Base-by-base conservation (phyloP, 2,329 filamentous ascomycete genomes). In the Ceratocystis variospora region DNA sequence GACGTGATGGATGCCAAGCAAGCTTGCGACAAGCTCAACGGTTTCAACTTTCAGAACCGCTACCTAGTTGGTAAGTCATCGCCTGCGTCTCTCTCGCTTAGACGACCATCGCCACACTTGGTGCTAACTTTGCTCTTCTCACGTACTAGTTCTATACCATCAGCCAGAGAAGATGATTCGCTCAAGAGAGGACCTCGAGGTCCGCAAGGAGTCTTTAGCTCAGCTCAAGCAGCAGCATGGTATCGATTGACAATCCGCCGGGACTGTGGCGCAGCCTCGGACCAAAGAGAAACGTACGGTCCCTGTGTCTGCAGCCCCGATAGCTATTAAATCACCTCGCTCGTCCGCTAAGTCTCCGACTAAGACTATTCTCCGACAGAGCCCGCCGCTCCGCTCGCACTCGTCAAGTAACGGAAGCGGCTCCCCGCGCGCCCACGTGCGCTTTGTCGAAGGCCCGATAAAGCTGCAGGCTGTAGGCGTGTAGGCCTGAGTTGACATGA, bases 11-110 rank as follows among this genome's bases (percentile, higher is more conserved):
- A 99, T 82, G 92, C 94, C 71, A 99, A 99, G 81, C 87, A 91
- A 79, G 94, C 94, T 75, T 97, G 94, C 83, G 94, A 99, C 82
- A 96, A 97, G 81, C 83, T 99, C 77, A 99, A 99, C 82, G 94
- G 94, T 76, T 99, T 96, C 86, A 99, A 99, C 81, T 99, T 99
- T 78, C 94, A 99, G 81, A 96, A 93, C 80, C 89, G 94, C 76
- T 99, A 99, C 79, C 89, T 99, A 73, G 94, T 99, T 74, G 91
- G 90, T 95, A 84, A 69, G 90, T 85, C 37, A 41, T 41, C 10
- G 3, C 37, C 10, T 41, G 37, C 3, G 37, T 41, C 37, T 62
- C 41, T n/a, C 5, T 5, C 22, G 6, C 5, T 12, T 44, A 12
- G 22, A 55, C 17, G 10, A 37, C n/a, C 8, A 50, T 22, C 7